A percentile compares a stretch with the other conserved stretches of the same genome.
Conservation (phyloP, 2,329 filamentous ascomycete species). For the Arthrobotrys conoides region DNA sequence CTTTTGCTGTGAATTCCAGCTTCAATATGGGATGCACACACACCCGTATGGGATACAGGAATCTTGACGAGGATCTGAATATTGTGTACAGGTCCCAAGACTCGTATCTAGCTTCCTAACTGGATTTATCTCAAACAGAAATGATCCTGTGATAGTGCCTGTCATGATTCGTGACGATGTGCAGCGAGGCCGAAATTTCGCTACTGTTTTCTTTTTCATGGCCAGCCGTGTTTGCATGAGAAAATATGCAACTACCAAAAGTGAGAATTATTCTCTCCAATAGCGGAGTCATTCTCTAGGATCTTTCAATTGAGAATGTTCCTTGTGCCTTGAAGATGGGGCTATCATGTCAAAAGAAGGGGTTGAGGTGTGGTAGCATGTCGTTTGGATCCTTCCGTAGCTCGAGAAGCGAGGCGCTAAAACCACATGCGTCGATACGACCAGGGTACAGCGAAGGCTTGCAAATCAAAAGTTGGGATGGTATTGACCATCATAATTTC, state of each 20-base stretch:
- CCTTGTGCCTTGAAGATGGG: slow-evolving; percentile 35
- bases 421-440: neutral
- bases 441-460: slow-evolving; percentile 1
- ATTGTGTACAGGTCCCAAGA: slow-evolving; percentile 26
- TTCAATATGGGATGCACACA: slow-evolving; percentile 36
- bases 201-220: slow-evolving; percentile 12
- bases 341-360: slow-evolving; percentile 18
- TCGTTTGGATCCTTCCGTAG: slow-evolving; percentile 51
- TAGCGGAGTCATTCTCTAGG: slow-evolving; percentile 38
- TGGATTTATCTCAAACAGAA: slow-evolving; percentile 25
- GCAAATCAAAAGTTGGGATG: slow-evolving; percentile 1
- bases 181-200: slow-evolving; percentile 30
- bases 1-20: slow-evolving; percentile 16
- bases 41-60: slow-evolving; percentile 30
- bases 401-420: slow-evolving; percentile 45
- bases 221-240: slow-evolving; percentile 50
- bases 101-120: slow-evolving; percentile 48
- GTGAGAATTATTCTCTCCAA: slow-evolving; percentile 13
- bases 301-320: slow-evolving; percentile 2
- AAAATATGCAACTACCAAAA: slow-evolving; percentile 22
- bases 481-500: neutral
- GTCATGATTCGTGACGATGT: slow-evolving; percentile 33
- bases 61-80: slow-evolving; percentile 40
- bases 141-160: slow-evolving; percentile 53
- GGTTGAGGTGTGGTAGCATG: slow-evolving; percentile 38